Evolutionary conservation across 192 early-diverging fungal genomes (phyloP), one percentile per base, ranked within the genome.

Genomic region (Gigaspora rosea): DNA sequence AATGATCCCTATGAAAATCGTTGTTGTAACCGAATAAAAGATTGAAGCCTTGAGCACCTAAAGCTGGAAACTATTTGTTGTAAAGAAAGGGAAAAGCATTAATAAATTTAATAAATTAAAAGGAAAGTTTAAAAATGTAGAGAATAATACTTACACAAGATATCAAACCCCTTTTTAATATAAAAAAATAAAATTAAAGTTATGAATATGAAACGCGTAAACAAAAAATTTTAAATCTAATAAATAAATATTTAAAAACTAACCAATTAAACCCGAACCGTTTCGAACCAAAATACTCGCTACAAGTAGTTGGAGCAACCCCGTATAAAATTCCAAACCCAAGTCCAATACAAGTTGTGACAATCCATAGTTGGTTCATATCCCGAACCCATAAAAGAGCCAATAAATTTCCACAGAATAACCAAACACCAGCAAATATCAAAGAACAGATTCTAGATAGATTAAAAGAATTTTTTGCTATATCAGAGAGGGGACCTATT

Each of bases 1-100:
- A 69, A 27, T 69, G 6, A 51, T 69, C 12, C 51, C 20, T 57
- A 71, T 84, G 79, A 32, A 20, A 51, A 75, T 92, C 91, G 77
- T 86, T 89, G 50, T 84, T 82, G 46, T 79, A 82, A 9, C 91
- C 91, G 75, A 91, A 91, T 11, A 91, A 71, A 61, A 90, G 61
- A 73, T 89, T 91, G 77, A 87, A 91, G 10, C 88, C 33, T 41
- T 90, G 91, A 4, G 88, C 90, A 57, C 91, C 91, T 9, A 92
- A 58, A 3, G 91, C 89, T 0, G 86, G 84, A 50, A 85, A 87
- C 72, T 89, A 78, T 35, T 20, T 13, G 33, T 33, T 10, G 33
- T 46, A n/a, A 61, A 61, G 58, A 61, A 27, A 18, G 3, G 22
- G 8, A 32, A 22, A 61, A 27, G 22, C 8, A 27, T n/a, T 61